These are phyloP conservation scores for Marasmius tenuissimus DNA, from an alignment of 1,284 basidiomycete genomes.

Conservation along the genomic window DNA sequence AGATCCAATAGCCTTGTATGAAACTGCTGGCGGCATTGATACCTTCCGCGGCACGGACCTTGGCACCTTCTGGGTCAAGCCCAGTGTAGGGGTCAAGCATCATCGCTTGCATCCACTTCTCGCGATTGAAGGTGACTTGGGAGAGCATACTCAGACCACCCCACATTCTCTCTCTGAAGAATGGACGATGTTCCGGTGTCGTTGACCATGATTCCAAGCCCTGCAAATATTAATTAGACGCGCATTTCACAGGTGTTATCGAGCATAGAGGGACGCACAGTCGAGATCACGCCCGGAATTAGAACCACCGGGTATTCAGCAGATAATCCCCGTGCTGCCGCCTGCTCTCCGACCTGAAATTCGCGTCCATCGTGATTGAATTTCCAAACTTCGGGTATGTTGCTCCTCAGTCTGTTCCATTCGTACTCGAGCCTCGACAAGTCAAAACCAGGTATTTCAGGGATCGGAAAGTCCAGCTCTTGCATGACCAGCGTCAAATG, in stretches of 20 bases:
- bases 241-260: background rate
- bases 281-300: conserved; percentile 80
- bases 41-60: conserved; percentile 90
- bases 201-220: conserved; percentile 88
- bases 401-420: conserved; percentile 64
- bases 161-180: conserved; percentile 87
- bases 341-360: conserved; percentile 79
- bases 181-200: conserved; percentile 70
- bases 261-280: conserved; percentile 42
- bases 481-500: conserved; percentile 54
- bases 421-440: conserved; percentile 65
- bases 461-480: conserved; percentile 56
- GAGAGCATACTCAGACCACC: conserved; percentile 86
- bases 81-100: conserved; percentile 92
- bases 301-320: conserved; percentile 81
- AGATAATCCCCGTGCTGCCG: conserved; percentile 64
- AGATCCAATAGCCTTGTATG: conserved; percentile 95
- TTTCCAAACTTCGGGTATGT: conserved; percentile 76
- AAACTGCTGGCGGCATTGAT: conserved; percentile 91
- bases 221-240: conserved; percentile 29
- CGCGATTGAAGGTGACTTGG: conserved; percentile 75
- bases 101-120: conserved; percentile 87
- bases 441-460: conserved; percentile 60
- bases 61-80: conserved; percentile 87
- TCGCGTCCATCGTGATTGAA: conserved; percentile 81